These are phyloP conservation scores for Pleomassaria siparia DNA, from an alignment of 2,329 filamentous ascomycete species.

Conservation along the genomic window DNA sequence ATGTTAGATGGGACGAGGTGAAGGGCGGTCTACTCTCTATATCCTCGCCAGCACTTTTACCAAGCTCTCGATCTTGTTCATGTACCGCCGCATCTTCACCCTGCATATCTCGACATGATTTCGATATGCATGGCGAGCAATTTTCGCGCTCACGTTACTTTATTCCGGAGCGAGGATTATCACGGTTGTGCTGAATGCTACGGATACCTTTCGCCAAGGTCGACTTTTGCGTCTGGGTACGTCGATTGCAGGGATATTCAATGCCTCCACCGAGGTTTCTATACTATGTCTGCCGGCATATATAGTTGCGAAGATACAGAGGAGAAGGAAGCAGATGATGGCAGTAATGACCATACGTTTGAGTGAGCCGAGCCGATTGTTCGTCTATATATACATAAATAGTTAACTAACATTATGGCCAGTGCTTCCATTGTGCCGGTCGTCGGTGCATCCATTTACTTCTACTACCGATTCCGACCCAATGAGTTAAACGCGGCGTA, in stretches of 20 bases:
- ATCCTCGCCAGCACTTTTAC: slow-evolving; percentile 11
- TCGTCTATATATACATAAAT: background rate
- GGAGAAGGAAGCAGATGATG: slow-evolving; percentile 8
- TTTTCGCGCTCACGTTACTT: slow-evolving; percentile 5
- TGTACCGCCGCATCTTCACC: slow-evolving; percentile 14
- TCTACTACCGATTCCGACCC: slow-evolving; percentile 9
- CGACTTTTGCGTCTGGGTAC: slow-evolving; percentile 7
- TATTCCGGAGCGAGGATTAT: slow-evolving; percentile 8
- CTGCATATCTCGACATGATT: slow-evolving; percentile 12
- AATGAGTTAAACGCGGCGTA: slow-evolving; percentile 11
- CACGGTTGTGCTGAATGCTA: slow-evolving; percentile 7
- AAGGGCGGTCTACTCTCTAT: too few species aligned
- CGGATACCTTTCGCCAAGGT: slow-evolving; percentile 2
- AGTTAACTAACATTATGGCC: background rate
- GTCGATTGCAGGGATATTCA: slow-evolving; percentile 11
- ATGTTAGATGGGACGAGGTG: too few species aligned
- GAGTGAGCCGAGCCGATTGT: slow-evolving; percentile 8
- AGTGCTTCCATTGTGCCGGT: slow-evolving; percentile 12
- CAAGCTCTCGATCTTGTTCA: slow-evolving; percentile 16
- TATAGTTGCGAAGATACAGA: slow-evolving; percentile 8
- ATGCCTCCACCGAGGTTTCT: slow-evolving; percentile 10
- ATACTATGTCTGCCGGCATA: slow-evolving; percentile 6
- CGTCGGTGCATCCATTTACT: slow-evolving; percentile 10
- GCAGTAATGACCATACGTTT: slow-evolving; percentile 10
- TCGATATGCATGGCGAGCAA: slow-evolving; percentile 9